Base-by-base conservation (phyloP, 352 stramenopile species). In the Phytophthora pini region DNA sequence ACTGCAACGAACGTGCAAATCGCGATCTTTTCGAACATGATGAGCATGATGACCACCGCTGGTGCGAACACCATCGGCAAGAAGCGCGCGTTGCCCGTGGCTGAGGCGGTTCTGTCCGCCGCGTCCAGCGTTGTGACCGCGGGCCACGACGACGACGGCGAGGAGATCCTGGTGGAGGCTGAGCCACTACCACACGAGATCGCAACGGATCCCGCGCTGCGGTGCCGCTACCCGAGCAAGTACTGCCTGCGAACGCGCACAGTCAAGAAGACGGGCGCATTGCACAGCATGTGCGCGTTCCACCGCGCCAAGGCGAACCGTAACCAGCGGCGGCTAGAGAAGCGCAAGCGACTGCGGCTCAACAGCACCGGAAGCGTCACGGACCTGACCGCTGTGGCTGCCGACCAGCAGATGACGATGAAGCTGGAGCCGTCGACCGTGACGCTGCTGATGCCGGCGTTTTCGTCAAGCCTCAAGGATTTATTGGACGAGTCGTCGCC, bases 251-350 rank as follows among this genome's bases (percentile, higher is more conserved):
- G 84, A 57, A 44, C 61, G 20, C 82, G 82, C 49, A 81, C 79
- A n/a, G 46, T 82, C 54, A 88, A 91, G 73, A 80, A 73, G 52
- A 87, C 84, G 32, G 80, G 79, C 31, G 73, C 79, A 41, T 63
- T 89, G 15, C 82, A 91, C 60, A 77, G 70, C 22, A 71, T 89
- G 40, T 91, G 82, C 52, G 76, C 86, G 26, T 74, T 82, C 43
- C 82, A 91, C 57, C 77, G 82, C 39, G 57, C 65, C 34, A 83
- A 79, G 52, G 82, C 82, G 41, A 91, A 89, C 55, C 66, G 75
- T 22, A 84, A 82, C 56, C 80, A 90, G 45, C 72, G 80, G 12
- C 74, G 80, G 15, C 53, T 77, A 27, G 82, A 84, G 61, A 79
- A 79, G 51, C 70, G 70, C 41, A 70, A 76, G 55, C 61, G 66